Evolutionary conservation across 1,139 yeast species (phyloP), one percentile per base, ranked within the genome.

Genomic region (Yamadazyma oceani): DNA sequence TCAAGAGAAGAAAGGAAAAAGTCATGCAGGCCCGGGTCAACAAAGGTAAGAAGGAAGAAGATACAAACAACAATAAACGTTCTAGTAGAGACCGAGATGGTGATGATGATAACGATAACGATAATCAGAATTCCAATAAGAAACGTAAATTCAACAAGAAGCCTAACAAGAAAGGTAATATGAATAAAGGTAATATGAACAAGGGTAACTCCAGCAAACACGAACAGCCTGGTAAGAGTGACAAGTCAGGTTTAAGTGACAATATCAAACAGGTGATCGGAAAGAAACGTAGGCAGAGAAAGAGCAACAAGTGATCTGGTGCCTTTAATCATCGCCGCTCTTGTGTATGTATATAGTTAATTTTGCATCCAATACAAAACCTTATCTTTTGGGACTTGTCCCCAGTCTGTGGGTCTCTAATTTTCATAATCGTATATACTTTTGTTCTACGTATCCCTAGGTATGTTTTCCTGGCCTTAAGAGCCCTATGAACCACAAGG

Each of bases 1-100:
- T 92, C 31, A 87, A 85, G 62, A 83, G 97, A 64, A 82, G 97
- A 68, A 77, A 80, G 48, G 97, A 89, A 37, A 80, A 75, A 50
- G 77, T 78, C 26, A 60, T 69, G 48, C 66, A 64, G 37, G 68
- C 79, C 23, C 73, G 78, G 55, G 66, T 63, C 19, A 51, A 55
- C 36, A 40, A 58, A 43, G 39, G 44, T 39, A 42, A 60, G 19
- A 14, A 31, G 51, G 52, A 58, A 60, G 49, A 55, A 4, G 36
- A 38, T 9, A 43, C 37, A 11, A 37, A 38, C 23, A 37, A 48
- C 47, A 59, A 53, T 32, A 55, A 54, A 31, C 68, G 62, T 35
- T 63, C 52, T 12, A 63, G 43, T 28, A 55, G 48, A 15, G 50
- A 44, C 25, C 38, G 37, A 15, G 21, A 19, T 6, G 21, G 8